Evolutionary conservation across 2,329 filamentous ascomycete species (phyloP).

Genomic region (Epichloe baconii): DNA sequence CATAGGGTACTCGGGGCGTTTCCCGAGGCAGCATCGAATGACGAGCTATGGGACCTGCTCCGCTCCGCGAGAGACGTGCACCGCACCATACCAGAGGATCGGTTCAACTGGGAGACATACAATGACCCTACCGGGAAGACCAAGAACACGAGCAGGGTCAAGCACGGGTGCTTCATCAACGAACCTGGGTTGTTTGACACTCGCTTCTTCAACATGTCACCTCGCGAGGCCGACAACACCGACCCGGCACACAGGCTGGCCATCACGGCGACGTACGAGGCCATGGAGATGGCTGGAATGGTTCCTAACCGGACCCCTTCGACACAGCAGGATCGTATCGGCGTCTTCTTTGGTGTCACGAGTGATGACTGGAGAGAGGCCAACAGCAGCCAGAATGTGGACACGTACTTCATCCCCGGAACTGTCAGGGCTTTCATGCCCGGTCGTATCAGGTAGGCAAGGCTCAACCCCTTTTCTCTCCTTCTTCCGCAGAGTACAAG

Average conservation of each 20-base stretch:
- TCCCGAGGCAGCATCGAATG: slow-evolving; percentile 21
- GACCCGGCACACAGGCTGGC: slow-evolving; percentile 64
- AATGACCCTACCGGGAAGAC: slow-evolving; percentile 51
- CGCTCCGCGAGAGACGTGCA: slow-evolving; percentile 43
- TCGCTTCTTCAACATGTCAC: slow-evolving; percentile 69
- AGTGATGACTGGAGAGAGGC: slow-evolving; percentile 72
- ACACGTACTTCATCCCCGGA: slow-evolving; percentile 41
- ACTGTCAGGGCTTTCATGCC: slow-evolving; percentile 36
- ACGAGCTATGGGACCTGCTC: slow-evolving; percentile 50
- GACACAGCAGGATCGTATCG: slow-evolving; percentile 44
- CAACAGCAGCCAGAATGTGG: slow-evolving; percentile 56
- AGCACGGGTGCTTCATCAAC: slow-evolving; percentile 55
- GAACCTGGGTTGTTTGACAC: slow-evolving; percentile 61
- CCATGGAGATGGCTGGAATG: slow-evolving; percentile 58
- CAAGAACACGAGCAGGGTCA: slow-evolving; percentile 53
- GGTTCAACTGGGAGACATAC: slow-evolving; percentile 53
- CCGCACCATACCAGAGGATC: slow-evolving; percentile 43
- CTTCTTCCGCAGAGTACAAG: no score
- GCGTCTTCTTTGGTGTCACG: slow-evolving; percentile 64
- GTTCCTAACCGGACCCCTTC: slow-evolving; percentile 21
- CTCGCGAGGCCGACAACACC: slow-evolving; percentile 56
- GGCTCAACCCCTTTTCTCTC: no score
- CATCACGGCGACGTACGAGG: slow-evolving; percentile 62
- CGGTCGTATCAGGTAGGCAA: slow-evolving; percentile 49
- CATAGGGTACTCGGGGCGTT: slow-evolving; percentile 43